Conservation (phyloP, 169 alveolate species). For the Babesia microti region DNA sequence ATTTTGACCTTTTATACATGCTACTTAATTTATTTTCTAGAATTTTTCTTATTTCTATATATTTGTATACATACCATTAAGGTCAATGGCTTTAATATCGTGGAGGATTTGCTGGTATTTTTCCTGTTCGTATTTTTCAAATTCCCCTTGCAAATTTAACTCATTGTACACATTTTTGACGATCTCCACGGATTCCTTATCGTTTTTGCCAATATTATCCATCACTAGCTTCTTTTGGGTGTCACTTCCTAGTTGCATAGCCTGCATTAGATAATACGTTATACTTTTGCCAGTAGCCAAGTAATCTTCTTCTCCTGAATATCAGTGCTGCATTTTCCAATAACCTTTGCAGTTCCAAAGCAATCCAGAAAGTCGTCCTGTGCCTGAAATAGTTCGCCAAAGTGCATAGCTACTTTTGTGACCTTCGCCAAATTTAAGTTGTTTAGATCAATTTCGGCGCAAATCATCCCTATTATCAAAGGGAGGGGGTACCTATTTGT, state of each 20-base stretch:
- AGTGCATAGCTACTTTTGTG: conserved; percentile 39
- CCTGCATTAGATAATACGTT: conserved; percentile 14
- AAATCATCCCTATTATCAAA: conserved; percentile 42
- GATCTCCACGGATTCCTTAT: conserved; percentile 31
- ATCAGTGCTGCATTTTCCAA: conserved; percentile 64
- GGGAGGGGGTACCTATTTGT: conserved; percentile 40
- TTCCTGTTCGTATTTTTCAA: conserved; percentile 36
- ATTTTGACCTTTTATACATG: neutral
- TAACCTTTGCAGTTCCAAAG: conserved; percentile 37
- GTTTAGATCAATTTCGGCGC: conserved; percentile 36
- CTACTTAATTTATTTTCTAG: conserved; percentile 1
- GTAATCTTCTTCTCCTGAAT: conserved; percentile 59
- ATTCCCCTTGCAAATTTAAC: conserved; percentile 29
- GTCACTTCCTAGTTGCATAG: conserved; percentile 41
- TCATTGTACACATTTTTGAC: conserved; percentile 48
- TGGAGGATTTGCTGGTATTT: conserved; percentile 23
- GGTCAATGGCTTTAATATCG: neutral
- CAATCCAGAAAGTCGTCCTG: conserved; percentile 61
- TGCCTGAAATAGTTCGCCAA: conserved; percentile 64
- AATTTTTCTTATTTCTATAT: conserved; percentile 2
- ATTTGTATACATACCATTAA: conserved; percentile 5
- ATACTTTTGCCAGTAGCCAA: conserved; percentile 55
- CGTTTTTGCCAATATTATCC: conserved; percentile 51
- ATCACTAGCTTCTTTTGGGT: conserved; percentile 25
- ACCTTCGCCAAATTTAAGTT: conserved; percentile 46